Conservation (phyloP, 108 stramenopile genomes). For the Aureococcus anophagefferens region DNA sequence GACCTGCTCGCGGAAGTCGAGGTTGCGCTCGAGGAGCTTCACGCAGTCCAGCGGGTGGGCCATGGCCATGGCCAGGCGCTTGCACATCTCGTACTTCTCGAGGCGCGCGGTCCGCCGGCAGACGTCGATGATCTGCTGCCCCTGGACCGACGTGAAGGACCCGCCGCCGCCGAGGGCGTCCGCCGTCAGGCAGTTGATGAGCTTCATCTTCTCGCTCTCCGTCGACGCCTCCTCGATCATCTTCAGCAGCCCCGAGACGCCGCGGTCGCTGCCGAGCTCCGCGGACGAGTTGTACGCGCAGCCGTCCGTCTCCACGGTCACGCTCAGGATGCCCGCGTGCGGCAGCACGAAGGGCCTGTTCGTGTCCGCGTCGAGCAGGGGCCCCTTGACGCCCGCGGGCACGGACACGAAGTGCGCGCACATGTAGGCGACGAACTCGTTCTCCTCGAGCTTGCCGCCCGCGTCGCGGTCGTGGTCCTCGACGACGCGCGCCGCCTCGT, state of each 20-base stretch:
- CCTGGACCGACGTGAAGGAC: background rate
- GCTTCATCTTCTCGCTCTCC: background rate
- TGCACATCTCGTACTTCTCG: too few species aligned
- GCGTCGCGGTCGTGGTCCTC: constrained; percentile 28
- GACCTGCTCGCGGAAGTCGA: background rate
- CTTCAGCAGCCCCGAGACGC: background rate
- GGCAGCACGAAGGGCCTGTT: background rate
- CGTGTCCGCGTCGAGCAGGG: background rate
- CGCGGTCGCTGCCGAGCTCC: background rate
- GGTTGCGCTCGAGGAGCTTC: too few species aligned
- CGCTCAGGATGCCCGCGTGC: background rate
- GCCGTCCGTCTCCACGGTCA: background rate
- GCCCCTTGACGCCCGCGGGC: too few species aligned
- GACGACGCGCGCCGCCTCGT: constrained; percentile 15
- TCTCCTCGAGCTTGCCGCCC: constrained; percentile 17
- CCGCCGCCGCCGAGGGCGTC: background rate
- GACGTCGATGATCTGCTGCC: too few species aligned
- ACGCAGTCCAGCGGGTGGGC: too few species aligned
- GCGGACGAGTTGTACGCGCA: background rate
- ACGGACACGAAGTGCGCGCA: background rate
- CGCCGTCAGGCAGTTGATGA: background rate
- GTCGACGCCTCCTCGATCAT: background rate
- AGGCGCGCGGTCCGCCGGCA: too few species aligned
- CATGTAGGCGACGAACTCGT: constrained; percentile 22
- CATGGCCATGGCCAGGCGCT: too few species aligned